These are phyloP conservation scores for Penicillium roqueforti DNA, from an alignment of 495 filamentous ascomycete genomes.

Conservation along the genomic window DNA sequence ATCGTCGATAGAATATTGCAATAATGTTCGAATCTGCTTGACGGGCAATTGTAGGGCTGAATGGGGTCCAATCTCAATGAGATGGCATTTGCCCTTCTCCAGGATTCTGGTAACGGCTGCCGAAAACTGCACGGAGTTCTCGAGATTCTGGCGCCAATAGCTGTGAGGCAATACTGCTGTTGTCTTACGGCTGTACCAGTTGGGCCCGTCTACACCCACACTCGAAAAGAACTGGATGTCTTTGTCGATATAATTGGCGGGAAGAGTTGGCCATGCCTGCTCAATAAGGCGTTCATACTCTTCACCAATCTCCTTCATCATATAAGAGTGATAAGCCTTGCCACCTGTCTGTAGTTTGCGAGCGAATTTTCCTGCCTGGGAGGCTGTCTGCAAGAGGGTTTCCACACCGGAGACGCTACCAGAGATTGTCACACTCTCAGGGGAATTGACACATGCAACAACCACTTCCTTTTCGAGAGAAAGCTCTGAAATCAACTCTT, in stretches of 20 bases:
- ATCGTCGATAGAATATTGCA: conserved; percentile 18
- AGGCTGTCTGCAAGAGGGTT: too few relatives aligned
- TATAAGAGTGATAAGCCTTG: too few relatives aligned
- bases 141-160: conserved; percentile 13
- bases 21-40: conserved; percentile 27
- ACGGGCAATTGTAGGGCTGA: conserved; percentile 39
- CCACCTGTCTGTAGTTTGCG: too few relatives aligned
- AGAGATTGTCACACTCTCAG: conserved; percentile 44
- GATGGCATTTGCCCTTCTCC: conserved; percentile 16
- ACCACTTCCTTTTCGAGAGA: conserved; percentile 15
- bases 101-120: conserved; percentile 33
- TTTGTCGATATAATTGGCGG: too few relatives aligned
- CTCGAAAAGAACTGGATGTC: too few relatives aligned
- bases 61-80: conserved; percentile 53
- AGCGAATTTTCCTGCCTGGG: too few relatives aligned
- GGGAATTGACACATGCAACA: conserved; percentile 50
- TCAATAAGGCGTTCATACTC: too few relatives aligned
- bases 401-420: conserved; percentile 31
- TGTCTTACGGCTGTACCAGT: too few relatives aligned
- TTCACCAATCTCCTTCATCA: too few relatives aligned
- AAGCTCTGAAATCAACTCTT: conserved; percentile 4
- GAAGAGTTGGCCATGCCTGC: too few relatives aligned
- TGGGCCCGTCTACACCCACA: too few relatives aligned
- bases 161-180: too few relatives aligned
- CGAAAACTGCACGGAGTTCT: conserved; percentile 21